A percentile compares a stretch with the other conserved stretches of the same genome.
Conservation (phyloP, 2,329 filamentous ascomycete genomes). For the Didymella pinodella region DNA sequence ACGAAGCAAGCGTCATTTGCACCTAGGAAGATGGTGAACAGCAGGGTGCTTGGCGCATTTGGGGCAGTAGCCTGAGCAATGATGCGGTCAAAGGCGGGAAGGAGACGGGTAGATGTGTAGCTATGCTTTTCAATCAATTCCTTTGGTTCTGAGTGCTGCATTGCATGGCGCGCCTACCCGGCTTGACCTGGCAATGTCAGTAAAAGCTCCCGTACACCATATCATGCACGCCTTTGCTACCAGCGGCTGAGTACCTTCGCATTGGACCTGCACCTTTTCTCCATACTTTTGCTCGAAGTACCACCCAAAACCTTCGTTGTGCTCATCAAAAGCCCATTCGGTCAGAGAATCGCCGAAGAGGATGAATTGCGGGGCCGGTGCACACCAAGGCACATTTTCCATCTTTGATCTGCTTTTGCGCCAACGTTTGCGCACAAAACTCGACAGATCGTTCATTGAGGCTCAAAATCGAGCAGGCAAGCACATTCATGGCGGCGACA, state of each 20-base stretch:
- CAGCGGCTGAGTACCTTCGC: constrained; percentile 36
- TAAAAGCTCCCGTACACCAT: background rate
- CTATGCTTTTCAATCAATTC: constrained; percentile 20
- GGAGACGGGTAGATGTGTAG: constrained; percentile 40
- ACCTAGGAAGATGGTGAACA: constrained; percentile 53
- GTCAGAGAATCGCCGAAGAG: constrained; percentile 50
- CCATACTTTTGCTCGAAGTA: constrained; percentile 36
- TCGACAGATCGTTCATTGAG: background rate
- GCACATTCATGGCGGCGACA: background rate
- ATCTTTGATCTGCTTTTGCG: background rate
- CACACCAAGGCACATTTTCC: background rate
- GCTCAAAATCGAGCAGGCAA: too few relatives aligned
- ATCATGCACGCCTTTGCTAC: background rate
- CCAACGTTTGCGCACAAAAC: background rate
- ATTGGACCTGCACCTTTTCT: constrained; percentile 39
- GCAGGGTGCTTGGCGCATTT: constrained; percentile 38
- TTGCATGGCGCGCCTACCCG: constrained; percentile 24
- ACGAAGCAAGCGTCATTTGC: constrained; percentile 51
- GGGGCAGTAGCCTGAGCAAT: constrained; percentile 31
- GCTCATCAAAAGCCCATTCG: constrained; percentile 42
- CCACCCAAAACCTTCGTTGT: constrained; percentile 42
- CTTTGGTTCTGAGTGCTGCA: too few relatives aligned
- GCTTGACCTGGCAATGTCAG: constrained; percentile 29
- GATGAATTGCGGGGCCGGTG: constrained; percentile 36
- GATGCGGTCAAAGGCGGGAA: constrained; percentile 36